Evolutionary conservation across 2,329 filamentous ascomycete genomes (phyloP), one percentile per base, ranked within the genome.

Genomic region (Aspergillus spinulosporus): DNA sequence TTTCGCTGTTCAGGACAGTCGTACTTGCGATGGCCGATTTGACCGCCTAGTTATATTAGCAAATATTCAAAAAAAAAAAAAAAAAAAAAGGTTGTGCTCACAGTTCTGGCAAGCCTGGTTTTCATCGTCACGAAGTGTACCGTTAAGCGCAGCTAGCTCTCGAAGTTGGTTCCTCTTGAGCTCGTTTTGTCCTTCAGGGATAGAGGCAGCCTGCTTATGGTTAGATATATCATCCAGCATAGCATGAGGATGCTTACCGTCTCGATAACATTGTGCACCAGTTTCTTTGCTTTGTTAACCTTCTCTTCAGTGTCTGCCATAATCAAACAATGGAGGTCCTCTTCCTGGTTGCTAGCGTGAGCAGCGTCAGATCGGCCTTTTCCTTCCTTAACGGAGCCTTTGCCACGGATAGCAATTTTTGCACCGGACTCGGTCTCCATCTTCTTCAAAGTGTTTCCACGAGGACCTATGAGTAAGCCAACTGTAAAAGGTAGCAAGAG

Each of bases 271-370:
- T 97, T 97, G 78, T 99, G 93, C 62, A 99, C 96, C 60, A 97
- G 79, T 78, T 96, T 92, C 82, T 97, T 99, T 64, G 94, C 94
- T 78, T 97, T 99, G 81, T 96, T 96, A 73, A 99, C 92, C 80
- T 99, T 99, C 62, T 99, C 94, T 80, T 99, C 95, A 39, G 93
- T 97, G 72, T 99, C 94, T 70, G 94, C 94, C 94, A 99, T 99
- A 79, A 99, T 97, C 73, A 99, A 81, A 78, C 94, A 99, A 78
- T 99, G 94, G 56, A 99, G 83, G 75, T 99, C 94, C 79, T 99
- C 94, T 81, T 99, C 94, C 84, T 99, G 94, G 82, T 99, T 99
- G 84, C 94, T 97, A 76, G 93, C 92, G 78, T 99, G 94, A 80
- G 94, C 94, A 69, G 94, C 94, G 76, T 99, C 94, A 80, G 94